A percentile compares a stretch with the other conserved stretches of the same genome.
Conservation (phyloP, 2,329 filamentous ascomycete genomes). For the Cercospora zeae-maydis region DNA sequence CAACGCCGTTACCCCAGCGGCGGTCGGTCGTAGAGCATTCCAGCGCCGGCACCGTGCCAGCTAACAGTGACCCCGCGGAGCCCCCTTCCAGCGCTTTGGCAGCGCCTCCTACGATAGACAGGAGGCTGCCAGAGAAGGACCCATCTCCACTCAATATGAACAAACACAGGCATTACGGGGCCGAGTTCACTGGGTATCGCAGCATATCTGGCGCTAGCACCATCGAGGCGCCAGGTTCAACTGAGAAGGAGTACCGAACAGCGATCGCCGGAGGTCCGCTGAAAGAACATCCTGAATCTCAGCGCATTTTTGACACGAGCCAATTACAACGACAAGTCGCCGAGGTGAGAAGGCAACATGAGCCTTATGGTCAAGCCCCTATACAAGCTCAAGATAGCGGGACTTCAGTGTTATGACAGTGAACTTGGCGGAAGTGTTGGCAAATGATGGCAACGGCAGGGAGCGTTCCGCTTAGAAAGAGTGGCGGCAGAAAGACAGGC, state of each 20-base stretch:
- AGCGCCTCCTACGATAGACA: conserved; percentile 30
- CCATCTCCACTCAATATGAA: conserved; percentile 29
- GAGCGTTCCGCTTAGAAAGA: neutral
- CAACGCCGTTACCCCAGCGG: conserved; percentile 32
- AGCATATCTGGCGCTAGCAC: conserved; percentile 40
- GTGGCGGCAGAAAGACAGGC: neutral
- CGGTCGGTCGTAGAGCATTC: conserved; percentile 26
- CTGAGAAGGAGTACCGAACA: conserved; percentile 21
- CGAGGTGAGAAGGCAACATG: conserved; percentile 22
- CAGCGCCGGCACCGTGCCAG: conserved; percentile 28
- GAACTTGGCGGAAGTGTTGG: neutral
- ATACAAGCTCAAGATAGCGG: conserved; percentile 29
- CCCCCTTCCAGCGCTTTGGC: conserved; percentile 33
- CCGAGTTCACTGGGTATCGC: conserved; percentile 33
- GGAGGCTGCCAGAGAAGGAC: conserved; percentile 7
- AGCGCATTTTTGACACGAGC: conserved; percentile 29
- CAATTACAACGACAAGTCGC: conserved; percentile 26
- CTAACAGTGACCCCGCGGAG: conserved; percentile 30
- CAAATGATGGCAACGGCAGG: neutral
- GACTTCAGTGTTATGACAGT: neutral
- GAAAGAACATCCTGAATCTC: conserved; percentile 25
- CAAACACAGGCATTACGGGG: conserved; percentile 31
- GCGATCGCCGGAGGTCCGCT: conserved; percentile 14
- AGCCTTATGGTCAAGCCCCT: conserved; percentile 23
- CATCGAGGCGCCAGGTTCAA: conserved; percentile 32